Evolutionary conservation across 1,284 basidiomycete species (phyloP), one percentile per base, ranked within the genome.

Genomic region (Sporisorium sorghi): DNA sequence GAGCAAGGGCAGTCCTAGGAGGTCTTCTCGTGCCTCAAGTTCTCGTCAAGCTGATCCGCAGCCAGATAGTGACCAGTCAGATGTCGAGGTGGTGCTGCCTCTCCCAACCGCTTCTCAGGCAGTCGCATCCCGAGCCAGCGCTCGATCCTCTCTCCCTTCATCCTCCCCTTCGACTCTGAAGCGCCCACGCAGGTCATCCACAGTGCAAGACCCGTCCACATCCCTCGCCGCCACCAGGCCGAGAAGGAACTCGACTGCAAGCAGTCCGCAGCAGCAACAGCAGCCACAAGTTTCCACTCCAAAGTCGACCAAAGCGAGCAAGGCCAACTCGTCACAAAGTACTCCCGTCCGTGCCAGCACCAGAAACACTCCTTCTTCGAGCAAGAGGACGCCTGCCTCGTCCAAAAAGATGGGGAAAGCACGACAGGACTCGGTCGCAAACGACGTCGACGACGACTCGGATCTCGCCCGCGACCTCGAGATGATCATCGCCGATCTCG

Each of bases 151-250:
- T n/a, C 28, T 39, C 15, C 33, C 54, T 5, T 15, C 63, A n/a
- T 52, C 62, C 28, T 17, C 57, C 8, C 24, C 57, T 28, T 35
- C 49, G 1, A 19, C 56, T n/a, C 44, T 58, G 21, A 61, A 54
- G 19, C 50, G 59, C 21, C n/a, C 59, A n/a, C 66, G 60, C 35
- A 49, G 48, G 8, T 52, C 56, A 1, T 63, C 67, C 3, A 24
- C 28, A 9, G 43, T 44, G 15, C 51, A 49, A 35, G 17, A 35
- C 12, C 12, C 39, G 17, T n/a, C 39, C 26, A 10, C 48, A 23
- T 69, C 60, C 5, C 52, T 69, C 24, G 52, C 67, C 14, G 57
- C 39, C 2, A 59, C 56, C 0, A 55, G 67, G 21, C 60, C 67
- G 4, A 54, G 48, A 32, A 58, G 67, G 12, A 56, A 49, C 49